These are phyloP conservation scores for Ceratopteris richardii DNA, from an alignment of 75 land plant species.

Conservation along the genomic window DNA sequence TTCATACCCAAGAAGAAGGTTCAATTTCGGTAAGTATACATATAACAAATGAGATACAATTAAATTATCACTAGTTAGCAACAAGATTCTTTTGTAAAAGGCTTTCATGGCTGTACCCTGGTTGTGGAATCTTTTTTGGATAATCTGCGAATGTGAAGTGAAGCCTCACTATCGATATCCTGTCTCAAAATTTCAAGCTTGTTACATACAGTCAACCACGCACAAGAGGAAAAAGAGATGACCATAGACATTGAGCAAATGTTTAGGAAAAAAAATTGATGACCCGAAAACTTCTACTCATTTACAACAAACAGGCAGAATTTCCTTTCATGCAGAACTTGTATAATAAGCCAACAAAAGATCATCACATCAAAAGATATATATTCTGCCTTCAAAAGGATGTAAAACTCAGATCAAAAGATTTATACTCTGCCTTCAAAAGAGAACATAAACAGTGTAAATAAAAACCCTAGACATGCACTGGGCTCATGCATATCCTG, in stretches of 20 bases:
- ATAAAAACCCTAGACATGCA: too few species aligned
- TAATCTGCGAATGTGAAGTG: constrained; percentile 78
- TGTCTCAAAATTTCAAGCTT: constrained; percentile 9
- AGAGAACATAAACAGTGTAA: too few species aligned
- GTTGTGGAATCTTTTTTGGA: constrained; percentile 85
- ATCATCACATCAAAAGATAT: background rate
- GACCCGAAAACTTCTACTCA: background rate
- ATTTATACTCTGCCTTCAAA: too few species aligned
- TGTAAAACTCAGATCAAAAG: too few species aligned
- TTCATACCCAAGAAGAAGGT: constrained; percentile 14
- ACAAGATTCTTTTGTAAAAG: too few species aligned
- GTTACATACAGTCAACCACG: too few species aligned
- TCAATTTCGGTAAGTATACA: background rate
- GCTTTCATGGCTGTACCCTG: constrained; percentile 48
- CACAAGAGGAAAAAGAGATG: background rate
- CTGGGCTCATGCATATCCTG: too few species aligned
- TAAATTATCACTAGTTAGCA: too few species aligned
- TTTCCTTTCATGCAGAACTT: background rate
- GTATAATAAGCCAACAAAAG: background rate
- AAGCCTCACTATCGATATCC: constrained; percentile 79
- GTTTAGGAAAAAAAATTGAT: background rate
- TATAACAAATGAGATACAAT: too few species aligned
- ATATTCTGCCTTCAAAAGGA: too few species aligned
- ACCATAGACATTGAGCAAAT: background rate
- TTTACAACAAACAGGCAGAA: background rate